Evolutionary conservation across 129 eudicot species (phyloP), one percentile per base, ranked within the genome.

Genomic region (Rutidosis leptorrhynchoides): DNA sequence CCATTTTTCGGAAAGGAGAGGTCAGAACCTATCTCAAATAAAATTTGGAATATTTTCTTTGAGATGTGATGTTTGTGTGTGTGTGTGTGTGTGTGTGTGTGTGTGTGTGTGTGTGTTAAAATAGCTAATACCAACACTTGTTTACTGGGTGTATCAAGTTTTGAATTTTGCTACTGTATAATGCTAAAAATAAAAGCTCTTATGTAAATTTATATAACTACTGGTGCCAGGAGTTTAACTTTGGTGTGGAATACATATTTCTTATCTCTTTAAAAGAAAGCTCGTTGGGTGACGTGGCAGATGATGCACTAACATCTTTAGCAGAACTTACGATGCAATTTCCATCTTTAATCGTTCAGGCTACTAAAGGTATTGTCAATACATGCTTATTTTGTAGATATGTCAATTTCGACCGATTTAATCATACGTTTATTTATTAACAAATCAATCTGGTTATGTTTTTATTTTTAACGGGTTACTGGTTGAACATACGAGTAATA

Each of bases 1-100:
- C 85, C 60, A 83, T 85, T 45, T 88, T 92, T 68, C 82, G 98
- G 29, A 92, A 92, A 84, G 98, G 96, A 88, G 95, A 88, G 96
- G 98, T 92, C 46, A 72, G 77, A 63, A 37, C 24, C 58, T n/a
- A 15, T 69, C 58, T 58, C 57, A 56, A 51, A 48, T 61, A 24
- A 59, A 71, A 29, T 29, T 61, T 46, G 59, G 23, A 22, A 11
- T 71, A 19, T 70, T 2, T 62, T 24, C 5, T 71, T 15, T 48
- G 27, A 54, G 57, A 68, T 68, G 33, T 32, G 21, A 23, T n/a
- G n/a, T n/a, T n/a, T n/a, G n/a, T n/a, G n/a, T n/a, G n/a, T n/a
- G n/a, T n/a, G n/a, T n/a, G n/a, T n/a, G n/a, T n/a, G n/a, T n/a
- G n/a, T n/a, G n/a, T n/a, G n/a, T n/a, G n/a, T n/a, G n/a, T n/a